Conservation (phyloP, 805 yeast species). For the Saturnispora besseyi region DNA sequence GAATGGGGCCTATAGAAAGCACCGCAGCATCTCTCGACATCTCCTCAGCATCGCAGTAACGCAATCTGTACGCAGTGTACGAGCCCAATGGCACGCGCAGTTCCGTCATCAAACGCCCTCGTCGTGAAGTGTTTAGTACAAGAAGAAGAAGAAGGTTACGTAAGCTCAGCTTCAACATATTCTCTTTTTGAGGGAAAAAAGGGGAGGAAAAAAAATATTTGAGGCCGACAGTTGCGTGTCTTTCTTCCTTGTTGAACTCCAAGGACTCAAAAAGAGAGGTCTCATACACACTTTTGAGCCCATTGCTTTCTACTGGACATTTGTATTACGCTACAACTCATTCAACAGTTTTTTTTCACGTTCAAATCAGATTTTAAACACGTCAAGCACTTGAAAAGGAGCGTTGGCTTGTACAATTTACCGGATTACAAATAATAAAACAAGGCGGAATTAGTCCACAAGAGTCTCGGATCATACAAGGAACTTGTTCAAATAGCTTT, state of each 20-base stretch:
- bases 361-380: background rate
- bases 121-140: background rate
- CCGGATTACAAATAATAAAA: background rate
- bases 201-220: background rate
- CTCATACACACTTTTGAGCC: background rate
- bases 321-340: background rate
- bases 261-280: background rate
- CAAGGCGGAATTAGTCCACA: background rate
- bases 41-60: constrained; percentile 41
- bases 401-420: background rate
- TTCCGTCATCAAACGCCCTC: background rate
- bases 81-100: constrained; percentile 40
- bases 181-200: background rate
- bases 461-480: background rate
- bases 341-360: background rate
- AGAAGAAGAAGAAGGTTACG: background rate
- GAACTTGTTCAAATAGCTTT: background rate
- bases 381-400: background rate
- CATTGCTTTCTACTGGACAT: background rate
- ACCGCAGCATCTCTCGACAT: constrained; percentile 41
- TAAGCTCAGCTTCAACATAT: background rate
- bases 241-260: background rate
- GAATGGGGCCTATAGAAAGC: constrained; percentile 49
- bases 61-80: constrained; percentile 52
- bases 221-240: background rate